Evolutionary conservation across 139 green algal species (phyloP).

Genomic region (Chlorella sp.): DNA sequence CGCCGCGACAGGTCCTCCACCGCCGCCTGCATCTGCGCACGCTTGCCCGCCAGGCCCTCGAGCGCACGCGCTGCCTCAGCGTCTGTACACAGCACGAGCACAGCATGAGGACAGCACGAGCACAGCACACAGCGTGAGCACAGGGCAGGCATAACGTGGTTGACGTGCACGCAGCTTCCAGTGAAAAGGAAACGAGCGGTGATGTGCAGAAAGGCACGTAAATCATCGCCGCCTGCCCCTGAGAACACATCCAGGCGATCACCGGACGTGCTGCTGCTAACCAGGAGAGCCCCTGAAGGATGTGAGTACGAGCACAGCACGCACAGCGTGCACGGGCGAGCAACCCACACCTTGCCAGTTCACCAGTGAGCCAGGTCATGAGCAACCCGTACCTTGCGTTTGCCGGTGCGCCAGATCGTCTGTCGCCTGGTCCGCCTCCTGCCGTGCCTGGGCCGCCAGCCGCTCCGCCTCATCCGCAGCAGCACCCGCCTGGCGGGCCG

Average conservation of each 20-base stretch:
- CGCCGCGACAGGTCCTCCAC: conserved; percentile 67
- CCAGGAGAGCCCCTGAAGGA: too few species aligned
- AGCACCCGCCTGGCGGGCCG: background rate
- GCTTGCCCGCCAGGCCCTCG: conserved; percentile 54
- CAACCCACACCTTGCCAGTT: background rate
- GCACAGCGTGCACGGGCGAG: background rate
- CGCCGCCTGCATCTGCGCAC: conserved; percentile 37
- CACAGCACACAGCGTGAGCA: too few species aligned
- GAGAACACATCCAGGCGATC: too few species aligned
- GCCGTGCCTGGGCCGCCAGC: background rate
- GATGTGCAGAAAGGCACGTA: too few species aligned
- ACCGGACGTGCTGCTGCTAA: too few species aligned
- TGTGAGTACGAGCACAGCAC: background rate
- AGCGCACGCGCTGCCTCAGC: conserved; percentile 32
- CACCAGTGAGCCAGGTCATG: background rate
- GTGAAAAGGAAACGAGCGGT: too few species aligned
- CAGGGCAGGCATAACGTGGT: too few species aligned
- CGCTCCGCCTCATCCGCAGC: background rate
- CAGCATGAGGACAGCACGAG: background rate
- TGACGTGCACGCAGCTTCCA: too few species aligned
- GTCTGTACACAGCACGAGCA: conserved; percentile 7
- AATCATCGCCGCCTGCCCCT: too few species aligned
- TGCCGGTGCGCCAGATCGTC: background rate
- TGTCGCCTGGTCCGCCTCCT: background rate
- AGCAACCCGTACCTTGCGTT: background rate